Evolutionary conservation across 148 eudicot species (phyloP), one percentile per base, ranked within the genome.

Genomic region (Cornus suecica): DNA sequence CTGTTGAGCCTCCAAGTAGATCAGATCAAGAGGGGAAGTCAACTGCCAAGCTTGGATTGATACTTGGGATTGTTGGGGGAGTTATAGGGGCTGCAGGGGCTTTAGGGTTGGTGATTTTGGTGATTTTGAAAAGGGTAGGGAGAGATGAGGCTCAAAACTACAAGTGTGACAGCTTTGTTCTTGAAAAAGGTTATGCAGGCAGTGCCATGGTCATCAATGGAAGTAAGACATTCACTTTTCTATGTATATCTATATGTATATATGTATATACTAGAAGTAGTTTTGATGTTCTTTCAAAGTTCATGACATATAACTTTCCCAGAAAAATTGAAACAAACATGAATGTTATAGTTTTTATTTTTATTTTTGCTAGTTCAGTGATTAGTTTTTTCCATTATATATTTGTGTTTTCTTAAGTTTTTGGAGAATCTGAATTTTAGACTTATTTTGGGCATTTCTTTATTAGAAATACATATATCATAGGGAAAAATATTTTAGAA

Each of bases 11-110:
- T 41, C 83, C 86, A 2, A 74, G 20, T 63, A 86, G 72, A 45
- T 37, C 42, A 37, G 76, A 32, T 0, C 58, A 24, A 54, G 68
- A 84, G 26, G 71, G 80, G 41, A 28, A 80, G 62, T 69, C 81
- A 23, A 80, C 83, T 10, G 72, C 83, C 16, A 90, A 80, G 71
- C 73, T 92, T 69, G 97, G 92, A 28, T 10, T 92, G 23, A 80
- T 92, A 37, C 86, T 94, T 10, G 99, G 90, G 18, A 76, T 92
- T 2, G 79, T 88, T 75, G 91, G 88, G 45, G 96, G 87, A 0
- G 74, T 84, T 79, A 70, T 90, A 15, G 82, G 80, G 69, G 74
- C 79, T 65, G 71, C 78, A 52, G 84, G 84, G 22, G 82, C 78
- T 27, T 37, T 78, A 70, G 91, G 87, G 73, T 56, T 91, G 67